Conservation (phyloP, 768 basidiomycete genomes). For the Cytidiella melzeri region DNA sequence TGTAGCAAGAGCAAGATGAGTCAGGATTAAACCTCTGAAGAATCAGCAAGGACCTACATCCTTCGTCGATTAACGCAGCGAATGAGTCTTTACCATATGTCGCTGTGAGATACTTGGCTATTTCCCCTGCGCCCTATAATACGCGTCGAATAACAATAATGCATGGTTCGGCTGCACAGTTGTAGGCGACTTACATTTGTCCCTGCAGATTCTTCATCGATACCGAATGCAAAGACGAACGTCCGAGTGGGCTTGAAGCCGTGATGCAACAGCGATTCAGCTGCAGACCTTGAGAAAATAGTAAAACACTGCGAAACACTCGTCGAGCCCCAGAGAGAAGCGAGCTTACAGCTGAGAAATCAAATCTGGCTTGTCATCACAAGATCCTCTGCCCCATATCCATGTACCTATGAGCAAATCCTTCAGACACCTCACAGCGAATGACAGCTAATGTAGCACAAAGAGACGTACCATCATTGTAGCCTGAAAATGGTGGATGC, state of each 20-base stretch:
- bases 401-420: slow-evolving; percentile 43
- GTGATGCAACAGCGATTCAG: slow-evolving; percentile 57
- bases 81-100: slow-evolving; percentile 32
- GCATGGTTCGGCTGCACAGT: too few species aligned
- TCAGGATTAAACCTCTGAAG: too few species aligned
- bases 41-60: slow-evolving; percentile 30
- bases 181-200: slow-evolving; percentile 14
- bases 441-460: too few species aligned
- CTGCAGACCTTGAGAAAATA: slow-evolving; percentile 37
- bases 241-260: slow-evolving; percentile 61
- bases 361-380: slow-evolving; percentile 73
- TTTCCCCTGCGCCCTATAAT: slow-evolving; percentile 21
- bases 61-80: slow-evolving; percentile 45
- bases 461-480: slow-evolving; percentile 43
- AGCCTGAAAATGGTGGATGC: slow-evolving; percentile 54
- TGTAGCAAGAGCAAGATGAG: too few species aligned
- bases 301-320: too few species aligned
- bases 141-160: too few species aligned
- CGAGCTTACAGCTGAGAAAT: slow-evolving; percentile 52
- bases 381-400: slow-evolving; percentile 73
- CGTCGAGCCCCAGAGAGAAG: too few species aligned
- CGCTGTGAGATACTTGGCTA: slow-evolving; percentile 26
- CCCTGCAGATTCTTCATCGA: slow-evolving; percentile 17
- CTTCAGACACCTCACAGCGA: too few species aligned
- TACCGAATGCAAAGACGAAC: slow-evolving; percentile 33